phyloP scores from a whole-genome alignment of 2,329 filamentous ascomycete genomes.

The Thermoascus crustaceus region DNA sequence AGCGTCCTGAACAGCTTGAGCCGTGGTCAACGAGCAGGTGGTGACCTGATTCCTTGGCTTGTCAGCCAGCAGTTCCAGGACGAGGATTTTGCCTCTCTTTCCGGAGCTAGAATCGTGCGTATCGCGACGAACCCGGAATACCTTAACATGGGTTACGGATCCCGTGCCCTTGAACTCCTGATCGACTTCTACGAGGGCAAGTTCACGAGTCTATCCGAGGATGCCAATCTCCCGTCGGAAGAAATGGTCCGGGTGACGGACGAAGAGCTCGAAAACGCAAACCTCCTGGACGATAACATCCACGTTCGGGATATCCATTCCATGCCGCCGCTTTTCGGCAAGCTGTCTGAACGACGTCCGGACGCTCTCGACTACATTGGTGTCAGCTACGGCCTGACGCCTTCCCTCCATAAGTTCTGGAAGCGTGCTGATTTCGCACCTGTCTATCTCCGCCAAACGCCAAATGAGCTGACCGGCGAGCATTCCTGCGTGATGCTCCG shows the following conservation, averaged over 20 bases:
- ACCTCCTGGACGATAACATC: slow-evolving; percentile 77
- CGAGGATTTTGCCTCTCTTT: slow-evolving; percentile 87
- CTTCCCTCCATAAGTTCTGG: slow-evolving; percentile 90
- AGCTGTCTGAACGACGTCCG: slow-evolving; percentile 73
- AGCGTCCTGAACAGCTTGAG: slow-evolving; percentile 86
- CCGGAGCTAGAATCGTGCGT: slow-evolving; percentile 82
- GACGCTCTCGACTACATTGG: slow-evolving; percentile 83
- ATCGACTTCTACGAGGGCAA: slow-evolving; percentile 92
- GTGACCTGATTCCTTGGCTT: slow-evolving; percentile 94
- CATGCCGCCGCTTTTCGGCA: slow-evolving; percentile 90
- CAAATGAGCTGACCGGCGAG: slow-evolving; percentile 93
- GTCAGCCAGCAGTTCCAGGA: slow-evolving; percentile 98
- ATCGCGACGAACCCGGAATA: slow-evolving; percentile 97
- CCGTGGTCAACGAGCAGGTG: slow-evolving; percentile 77
- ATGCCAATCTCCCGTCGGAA: slow-evolving; percentile 44
- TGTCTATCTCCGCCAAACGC: slow-evolving; percentile 87
- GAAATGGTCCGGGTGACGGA: slow-evolving; percentile 75
- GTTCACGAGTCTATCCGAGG: slow-evolving; percentile 75
- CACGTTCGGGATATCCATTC: slow-evolving; percentile 80
- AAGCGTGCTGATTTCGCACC: slow-evolving; percentile 79
- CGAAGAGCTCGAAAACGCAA: slow-evolving; percentile 65
- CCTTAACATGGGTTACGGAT: slow-evolving; percentile 84
- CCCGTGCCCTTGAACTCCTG: slow-evolving; percentile 76
- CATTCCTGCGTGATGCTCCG: slow-evolving; percentile 97
- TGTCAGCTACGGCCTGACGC: slow-evolving; percentile 88